phyloP scores from a whole-genome alignment of 208 protist genomes.

The Wallacemonas sp. region DNA sequence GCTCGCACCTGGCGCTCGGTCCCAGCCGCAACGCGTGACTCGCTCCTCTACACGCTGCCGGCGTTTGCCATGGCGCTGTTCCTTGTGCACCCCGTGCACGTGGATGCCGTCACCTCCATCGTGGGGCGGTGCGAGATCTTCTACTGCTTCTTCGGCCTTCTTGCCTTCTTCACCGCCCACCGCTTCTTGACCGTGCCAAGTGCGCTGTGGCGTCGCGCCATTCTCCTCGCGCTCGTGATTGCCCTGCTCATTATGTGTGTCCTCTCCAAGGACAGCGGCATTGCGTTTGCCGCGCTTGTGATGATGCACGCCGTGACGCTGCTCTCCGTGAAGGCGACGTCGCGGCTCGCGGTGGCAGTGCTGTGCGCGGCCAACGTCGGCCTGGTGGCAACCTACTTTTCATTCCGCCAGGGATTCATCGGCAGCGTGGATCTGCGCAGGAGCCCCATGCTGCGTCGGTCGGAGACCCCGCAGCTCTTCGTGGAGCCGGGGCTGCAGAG shows the following conservation, averaged over 20 bases:
- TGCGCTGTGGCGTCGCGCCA: neutral
- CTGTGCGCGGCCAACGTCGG: slow-evolving; percentile 21
- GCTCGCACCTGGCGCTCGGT: too few species aligned
- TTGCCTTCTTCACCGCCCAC: slow-evolving; percentile 46
- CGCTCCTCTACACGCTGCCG: slow-evolving; percentile 28
- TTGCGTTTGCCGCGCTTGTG: slow-evolving; percentile 68
- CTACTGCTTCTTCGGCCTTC: slow-evolving; percentile 64
- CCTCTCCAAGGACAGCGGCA: slow-evolving; percentile 77
- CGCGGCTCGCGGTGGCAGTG: slow-evolving; percentile 7
- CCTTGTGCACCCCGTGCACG: slow-evolving; percentile 84
- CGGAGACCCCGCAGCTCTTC: slow-evolving; percentile 87
- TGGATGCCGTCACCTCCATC: slow-evolving; percentile 84
- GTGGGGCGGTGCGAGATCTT: slow-evolving; percentile 82
- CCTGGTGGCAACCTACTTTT: slow-evolving; percentile 48
- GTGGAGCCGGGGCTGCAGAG: slow-evolving; percentile 29
- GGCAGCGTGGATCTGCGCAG: slow-evolving; percentile 46
- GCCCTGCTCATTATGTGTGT: slow-evolving; percentile 38
- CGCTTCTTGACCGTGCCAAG: slow-evolving; percentile 23
- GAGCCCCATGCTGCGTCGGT: slow-evolving; percentile 58
- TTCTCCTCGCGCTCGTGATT: slow-evolving; percentile 20
- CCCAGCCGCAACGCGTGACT: too few species aligned
- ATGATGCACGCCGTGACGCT: slow-evolving; percentile 50
- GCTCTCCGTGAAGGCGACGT: slow-evolving; percentile 27
- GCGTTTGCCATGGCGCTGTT: slow-evolving; percentile 58
- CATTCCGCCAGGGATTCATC: slow-evolving; percentile 50